Percentiles rank a stretch among this genome's conserved stretches.
Evolutionary conservation across 306 rosid species (phyloP).

Genomic region (Parietaria judaica): DNA sequence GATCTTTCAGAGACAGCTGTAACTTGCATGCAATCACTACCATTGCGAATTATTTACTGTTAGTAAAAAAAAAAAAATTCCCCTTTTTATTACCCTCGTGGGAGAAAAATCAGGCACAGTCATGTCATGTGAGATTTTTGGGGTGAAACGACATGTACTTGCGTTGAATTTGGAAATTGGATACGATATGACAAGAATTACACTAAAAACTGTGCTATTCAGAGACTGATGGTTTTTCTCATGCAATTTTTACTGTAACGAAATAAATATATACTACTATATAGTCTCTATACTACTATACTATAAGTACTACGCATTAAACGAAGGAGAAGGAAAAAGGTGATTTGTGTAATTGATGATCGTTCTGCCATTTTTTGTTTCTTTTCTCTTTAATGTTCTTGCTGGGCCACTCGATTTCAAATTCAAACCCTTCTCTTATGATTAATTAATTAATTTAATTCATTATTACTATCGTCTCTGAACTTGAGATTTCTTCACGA

Average conservation of each 20-base stretch:
- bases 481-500: background rate
- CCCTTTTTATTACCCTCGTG: background rate
- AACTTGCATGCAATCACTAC: background rate
- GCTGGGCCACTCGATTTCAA: constrained; percentile 2
- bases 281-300: too few species aligned
- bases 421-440: constrained; percentile 3
- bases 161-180: background rate
- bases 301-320: background rate
- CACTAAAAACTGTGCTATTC: background rate
- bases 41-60: background rate
- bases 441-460: background rate
- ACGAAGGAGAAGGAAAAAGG: background rate
- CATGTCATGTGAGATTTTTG: background rate
- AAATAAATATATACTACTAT: background rate
- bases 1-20: constrained; percentile 19
- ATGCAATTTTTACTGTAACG: background rate
- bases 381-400: constrained; percentile 1
- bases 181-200: background rate
- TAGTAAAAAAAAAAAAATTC: background rate
- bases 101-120: background rate
- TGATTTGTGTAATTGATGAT: background rate
- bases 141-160: background rate
- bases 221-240: background rate
- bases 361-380: background rate
- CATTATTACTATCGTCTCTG: background rate